Percentiles rank a stretch among this genome's conserved stretches.
Conservation (phyloP, 805 yeast genomes). For the Metschnikowia proteae region DNA sequence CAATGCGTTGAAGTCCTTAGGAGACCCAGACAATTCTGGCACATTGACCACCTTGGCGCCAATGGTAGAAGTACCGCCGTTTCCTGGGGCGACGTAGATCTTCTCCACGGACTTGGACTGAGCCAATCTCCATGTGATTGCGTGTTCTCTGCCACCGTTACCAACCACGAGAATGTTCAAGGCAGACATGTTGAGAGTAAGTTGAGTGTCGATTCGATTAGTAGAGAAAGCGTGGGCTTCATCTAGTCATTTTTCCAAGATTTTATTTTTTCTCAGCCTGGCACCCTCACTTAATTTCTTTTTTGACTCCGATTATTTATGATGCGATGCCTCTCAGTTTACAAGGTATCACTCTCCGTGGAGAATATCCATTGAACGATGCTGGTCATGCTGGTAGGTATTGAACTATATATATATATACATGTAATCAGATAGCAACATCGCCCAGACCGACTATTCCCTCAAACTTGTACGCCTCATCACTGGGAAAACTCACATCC, state of each 20-base stretch:
- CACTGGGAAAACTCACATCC: conserved; percentile 58
- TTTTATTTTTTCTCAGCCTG: conserved; percentile 1
- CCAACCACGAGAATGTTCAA: conserved; percentile 71
- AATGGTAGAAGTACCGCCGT: conserved; percentile 76
- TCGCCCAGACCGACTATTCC: conserved; percentile 43
- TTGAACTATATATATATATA: conserved; percentile 17
- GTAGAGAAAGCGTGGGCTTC: conserved; percentile 2
- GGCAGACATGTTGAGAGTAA: conserved; percentile 11
- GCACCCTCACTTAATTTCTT: conserved; percentile 2
- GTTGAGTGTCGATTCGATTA: conserved; percentile 1
- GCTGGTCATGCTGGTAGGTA: conserved; percentile 6
- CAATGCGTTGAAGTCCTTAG: conserved; percentile 64
- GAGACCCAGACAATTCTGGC: conserved; percentile 56
- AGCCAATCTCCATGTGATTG: conserved; percentile 84
- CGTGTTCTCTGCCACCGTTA: conserved; percentile 99
- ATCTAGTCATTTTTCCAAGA: neutral
- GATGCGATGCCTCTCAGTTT: conserved; percentile 1
- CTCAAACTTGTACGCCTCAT: conserved; percentile 38
- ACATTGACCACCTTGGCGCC: conserved; percentile 63
- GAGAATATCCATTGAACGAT: neutral
- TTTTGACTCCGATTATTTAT: neutral
- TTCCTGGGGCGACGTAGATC: conserved; percentile 93
- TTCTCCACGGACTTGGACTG: conserved; percentile 70
- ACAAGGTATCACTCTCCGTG: no score
- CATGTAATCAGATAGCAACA: conserved; percentile 35